Evolutionary conservation across 352 stramenopile genomes (phyloP).

Genomic region (Globisporangium carolinianum): DNA sequence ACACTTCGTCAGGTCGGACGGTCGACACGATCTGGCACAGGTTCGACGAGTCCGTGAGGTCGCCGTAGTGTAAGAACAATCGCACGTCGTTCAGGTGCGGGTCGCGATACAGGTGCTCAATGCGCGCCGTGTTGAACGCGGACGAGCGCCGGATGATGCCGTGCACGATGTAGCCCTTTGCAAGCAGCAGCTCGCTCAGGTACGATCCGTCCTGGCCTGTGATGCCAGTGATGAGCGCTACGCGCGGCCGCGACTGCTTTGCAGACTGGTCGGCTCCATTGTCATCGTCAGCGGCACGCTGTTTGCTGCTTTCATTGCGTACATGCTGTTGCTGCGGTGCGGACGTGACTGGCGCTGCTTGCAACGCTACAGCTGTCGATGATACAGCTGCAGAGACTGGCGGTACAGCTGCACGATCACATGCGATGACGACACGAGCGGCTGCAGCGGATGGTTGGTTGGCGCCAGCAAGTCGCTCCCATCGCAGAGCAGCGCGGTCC

Average conservation of each 20-base stretch:
- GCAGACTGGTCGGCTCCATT: not conserved
- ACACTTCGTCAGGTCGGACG: conserved; percentile 97
- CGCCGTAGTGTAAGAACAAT: conserved; percentile 98
- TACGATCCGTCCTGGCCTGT: conserved; percentile 99
- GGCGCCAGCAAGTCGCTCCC: not conserved
- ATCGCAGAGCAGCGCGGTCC: not conserved
- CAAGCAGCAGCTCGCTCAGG: conserved; percentile 94
- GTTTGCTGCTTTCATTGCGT: not conserved
- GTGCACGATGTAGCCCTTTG: conserved; percentile 95
- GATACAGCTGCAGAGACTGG: not conserved
- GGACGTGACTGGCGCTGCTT: not conserved
- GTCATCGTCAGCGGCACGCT: not conserved
- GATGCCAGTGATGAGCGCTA: conserved; percentile 96
- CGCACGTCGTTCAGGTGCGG: conserved; percentile 90
- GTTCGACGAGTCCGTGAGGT: conserved; percentile 97
- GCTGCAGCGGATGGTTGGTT: not conserved
- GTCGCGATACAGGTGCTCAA: conserved; percentile 97
- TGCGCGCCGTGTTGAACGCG: conserved; percentile 97
- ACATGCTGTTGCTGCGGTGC: not conserved
- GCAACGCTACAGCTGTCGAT: not conserved
- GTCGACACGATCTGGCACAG: conserved; percentile 94
- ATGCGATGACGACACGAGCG: too few species aligned
- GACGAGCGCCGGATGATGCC: conserved; percentile 97
- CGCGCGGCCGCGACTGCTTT: conserved; percentile 16
- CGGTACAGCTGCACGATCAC: not conserved